These are phyloP conservation scores for Phytophthora pistaciae DNA, from an alignment of 352 stramenopile species.

Conservation along the genomic window DNA sequence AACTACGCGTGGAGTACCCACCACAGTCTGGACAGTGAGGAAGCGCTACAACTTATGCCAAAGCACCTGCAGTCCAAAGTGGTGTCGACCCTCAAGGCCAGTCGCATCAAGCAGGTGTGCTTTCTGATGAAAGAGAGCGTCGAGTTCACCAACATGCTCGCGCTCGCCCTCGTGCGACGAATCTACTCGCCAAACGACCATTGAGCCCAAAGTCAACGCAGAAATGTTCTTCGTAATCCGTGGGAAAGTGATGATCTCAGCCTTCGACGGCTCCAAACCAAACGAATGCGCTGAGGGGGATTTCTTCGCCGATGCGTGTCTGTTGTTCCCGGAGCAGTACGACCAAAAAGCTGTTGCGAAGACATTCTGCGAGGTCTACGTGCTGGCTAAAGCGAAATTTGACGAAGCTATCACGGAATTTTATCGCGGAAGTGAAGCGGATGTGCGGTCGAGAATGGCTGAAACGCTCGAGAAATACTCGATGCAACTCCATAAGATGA, in stretches of 20 bases:
- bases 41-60: slow-evolving; percentile 57
- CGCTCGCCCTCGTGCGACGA: slow-evolving; percentile 54
- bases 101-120: slow-evolving; percentile 71
- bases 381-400: slow-evolving; percentile 72
- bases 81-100: slow-evolving; percentile 67
- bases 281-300: slow-evolving; percentile 66
- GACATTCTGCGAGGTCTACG: slow-evolving; percentile 84
- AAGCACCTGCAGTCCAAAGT: slow-evolving; percentile 70
- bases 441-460: slow-evolving; percentile 46
- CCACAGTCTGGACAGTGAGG: slow-evolving; percentile 66
- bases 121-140: slow-evolving; percentile 75
- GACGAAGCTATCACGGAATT: slow-evolving; percentile 65
- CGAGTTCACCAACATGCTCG: slow-evolving; percentile 73
- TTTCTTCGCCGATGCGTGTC: slow-evolving; percentile 69
- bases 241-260: slow-evolving; percentile 54
- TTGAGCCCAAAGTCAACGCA: slow-evolving; percentile 74
- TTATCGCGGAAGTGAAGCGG: slow-evolving; percentile 47
- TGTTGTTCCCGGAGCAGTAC: slow-evolving; percentile 61
- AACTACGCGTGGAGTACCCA: slow-evolving; percentile 73
- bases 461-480: slow-evolving; percentile 62
- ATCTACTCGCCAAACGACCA: slow-evolving; percentile 70
- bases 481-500: slow-evolving; percentile 76
- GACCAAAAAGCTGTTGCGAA: slow-evolving; percentile 77
- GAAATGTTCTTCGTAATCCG: slow-evolving; percentile 81
- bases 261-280: slow-evolving; percentile 47